phyloP scores from a whole-genome alignment of 179 eudicot species.

The Nepenthes alata region DNA sequence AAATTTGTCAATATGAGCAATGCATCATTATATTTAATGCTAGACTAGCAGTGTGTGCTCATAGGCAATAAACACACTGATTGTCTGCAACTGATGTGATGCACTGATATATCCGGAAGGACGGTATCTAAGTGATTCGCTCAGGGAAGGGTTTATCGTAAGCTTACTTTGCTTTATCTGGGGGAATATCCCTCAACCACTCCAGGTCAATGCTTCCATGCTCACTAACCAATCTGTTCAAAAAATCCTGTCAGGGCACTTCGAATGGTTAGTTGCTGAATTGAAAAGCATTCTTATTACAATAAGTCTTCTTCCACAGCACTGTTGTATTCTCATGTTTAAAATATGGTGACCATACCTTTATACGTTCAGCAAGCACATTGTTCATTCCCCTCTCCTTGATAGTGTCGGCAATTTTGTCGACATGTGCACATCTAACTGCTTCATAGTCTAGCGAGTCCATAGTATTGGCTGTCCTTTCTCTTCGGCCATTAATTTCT shows the following conservation, averaged over 20 bases:
- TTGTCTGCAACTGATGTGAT: background rate
- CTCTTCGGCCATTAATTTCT: slow-evolving; percentile 24
- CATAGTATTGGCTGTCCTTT: slow-evolving; percentile 34
- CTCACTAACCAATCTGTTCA: slow-evolving; percentile 58
- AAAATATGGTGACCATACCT: slow-evolving; percentile 27
- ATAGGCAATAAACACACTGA: background rate
- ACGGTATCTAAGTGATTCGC: background rate
- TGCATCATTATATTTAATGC: background rate
- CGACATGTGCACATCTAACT: slow-evolving; percentile 49
- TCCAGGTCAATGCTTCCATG: slow-evolving; percentile 77
- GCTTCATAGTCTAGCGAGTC: slow-evolving; percentile 85
- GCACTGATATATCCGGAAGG: background rate
- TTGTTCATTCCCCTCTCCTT: slow-evolving; percentile 93
- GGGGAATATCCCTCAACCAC: slow-evolving; percentile 80
- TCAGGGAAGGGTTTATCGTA: background rate
- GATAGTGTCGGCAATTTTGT: slow-evolving; percentile 59
- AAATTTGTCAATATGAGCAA: slow-evolving; percentile 5
- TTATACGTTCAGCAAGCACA: slow-evolving; percentile 69
- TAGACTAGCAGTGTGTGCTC: too few relatives aligned
- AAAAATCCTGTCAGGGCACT: slow-evolving; percentile 42
- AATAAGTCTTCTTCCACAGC: background rate
- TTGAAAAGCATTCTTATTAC: background rate
- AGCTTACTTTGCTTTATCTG: slow-evolving; percentile 80
- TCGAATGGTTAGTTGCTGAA: background rate
- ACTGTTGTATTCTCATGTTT: background rate